Evolutionary conservation across 331 rosid genomes (phyloP).

Genomic region (Cucumis variabilis): DNA sequence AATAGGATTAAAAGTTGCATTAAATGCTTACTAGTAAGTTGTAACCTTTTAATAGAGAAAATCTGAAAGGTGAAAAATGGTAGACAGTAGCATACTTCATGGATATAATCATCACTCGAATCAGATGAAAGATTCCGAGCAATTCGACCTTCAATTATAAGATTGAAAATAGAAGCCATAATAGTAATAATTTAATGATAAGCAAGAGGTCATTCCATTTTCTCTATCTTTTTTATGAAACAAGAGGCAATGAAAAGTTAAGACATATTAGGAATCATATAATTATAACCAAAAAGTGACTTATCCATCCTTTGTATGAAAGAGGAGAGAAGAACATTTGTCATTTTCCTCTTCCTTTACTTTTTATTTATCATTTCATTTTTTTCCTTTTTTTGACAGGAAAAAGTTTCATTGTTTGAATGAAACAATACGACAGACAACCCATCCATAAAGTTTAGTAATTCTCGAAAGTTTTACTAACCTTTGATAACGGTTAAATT

Average conservation of each 20-base stretch:
- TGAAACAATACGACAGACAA: too few relatives aligned
- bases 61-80: constrained; percentile 21
- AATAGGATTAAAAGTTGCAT: constrained; percentile 5
- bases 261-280: not conserved
- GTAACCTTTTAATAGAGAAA: constrained; percentile 33
- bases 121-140: constrained; percentile 60
- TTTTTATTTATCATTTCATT: too few relatives aligned
- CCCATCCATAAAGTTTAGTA: too few relatives aligned
- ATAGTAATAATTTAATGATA: not conserved
- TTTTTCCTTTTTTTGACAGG: too few relatives aligned
- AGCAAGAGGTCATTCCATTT: not conserved
- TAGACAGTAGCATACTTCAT: constrained; percentile 50
- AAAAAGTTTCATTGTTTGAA: too few relatives aligned
- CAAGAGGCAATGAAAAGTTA: constrained; percentile 44
- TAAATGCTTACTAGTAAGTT: constrained; percentile 20
- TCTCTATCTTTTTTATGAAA: not conserved
- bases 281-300: not conserved
- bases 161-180: constrained; percentile 44
- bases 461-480: too few relatives aligned
- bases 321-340: not conserved
- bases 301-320: not conserved
- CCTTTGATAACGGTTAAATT: too few relatives aligned
- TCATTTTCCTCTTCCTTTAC: not conserved
- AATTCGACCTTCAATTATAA: constrained; percentile 40
- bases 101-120: constrained; percentile 45